Evolutionary conservation across 768 basidiomycete genomes (phyloP), one percentile per base, ranked within the genome.

Genomic region (Boletales sp.): DNA sequence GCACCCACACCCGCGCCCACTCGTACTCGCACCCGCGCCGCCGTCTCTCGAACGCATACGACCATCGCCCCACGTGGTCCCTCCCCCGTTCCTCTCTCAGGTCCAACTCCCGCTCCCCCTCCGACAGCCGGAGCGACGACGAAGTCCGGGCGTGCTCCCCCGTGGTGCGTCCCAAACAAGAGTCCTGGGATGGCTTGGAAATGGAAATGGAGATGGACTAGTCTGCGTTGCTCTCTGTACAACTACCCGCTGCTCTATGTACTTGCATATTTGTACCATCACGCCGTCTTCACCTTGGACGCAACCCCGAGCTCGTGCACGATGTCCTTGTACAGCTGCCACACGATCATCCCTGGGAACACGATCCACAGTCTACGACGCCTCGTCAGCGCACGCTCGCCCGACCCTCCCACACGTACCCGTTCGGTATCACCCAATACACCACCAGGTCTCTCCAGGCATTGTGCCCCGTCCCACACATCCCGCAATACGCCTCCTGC

Each of bases 341-440:
- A 66, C 30, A 83, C 62, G 43, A 91, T 82, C 56, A 86, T 62
- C 27, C 72, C 59, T 3, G 91, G 91, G 19, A 91, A 58, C 38
- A 91, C 61, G 47, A 94, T 68, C 91, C 91, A 93, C n/a, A 87
- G 55, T 2, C 89, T 91, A n/a, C n/a, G n/a, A n/a, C n/a, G n/a
- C n/a, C n/a, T n/a, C n/a, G n/a, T 60, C 45, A 63, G 49, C 48
- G 36, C 41, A 18, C 15, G 1, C 8, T 11, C 4, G 17, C 17
- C 19, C 14, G 15, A 48, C 37, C 14, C 14, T 2, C 2, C 35
- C 46, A 52, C 18, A 64, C 84, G 44, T 57, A 88, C 88, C 86
- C 89, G 55, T 92, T 92, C 0, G 91, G 88, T 40, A 90, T 61
- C 48, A 90, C 73, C 81, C 83, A 94, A 45, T 80, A 78, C 17